Conservation (phyloP, 2,329 filamentous ascomycete species). For the Hymenoscyphus linearis region DNA sequence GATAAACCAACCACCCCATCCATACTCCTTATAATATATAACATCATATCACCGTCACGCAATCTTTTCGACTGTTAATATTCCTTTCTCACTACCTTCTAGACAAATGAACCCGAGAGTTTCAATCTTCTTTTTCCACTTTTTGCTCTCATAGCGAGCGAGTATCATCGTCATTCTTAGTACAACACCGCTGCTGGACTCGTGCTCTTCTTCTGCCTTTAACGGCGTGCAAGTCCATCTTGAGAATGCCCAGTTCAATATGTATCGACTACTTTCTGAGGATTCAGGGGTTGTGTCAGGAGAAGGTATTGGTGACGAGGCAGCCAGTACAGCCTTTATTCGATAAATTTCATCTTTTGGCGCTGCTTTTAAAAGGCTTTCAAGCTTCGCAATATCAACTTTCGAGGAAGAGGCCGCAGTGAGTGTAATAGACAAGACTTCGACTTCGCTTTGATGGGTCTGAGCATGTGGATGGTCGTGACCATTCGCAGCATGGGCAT, state of each 20-base stretch:
- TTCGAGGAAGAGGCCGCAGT: constrained; percentile 37
- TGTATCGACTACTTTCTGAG: constrained; percentile 55
- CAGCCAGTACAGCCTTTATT: constrained; percentile 69
- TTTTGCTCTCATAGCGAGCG: constrained; percentile 65
- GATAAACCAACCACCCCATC: not conserved
- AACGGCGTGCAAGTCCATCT: constrained; percentile 83
- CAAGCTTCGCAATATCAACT: constrained; percentile 57
- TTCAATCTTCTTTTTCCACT: constrained; percentile 72
- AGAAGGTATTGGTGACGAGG: constrained; percentile 41
- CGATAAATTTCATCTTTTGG: constrained; percentile 94
- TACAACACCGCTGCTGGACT: constrained; percentile 48
- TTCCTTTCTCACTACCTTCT: constrained; percentile 41
- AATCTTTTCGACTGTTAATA: constrained; percentile 43
- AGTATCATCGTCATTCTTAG: constrained; percentile 73
- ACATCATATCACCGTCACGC: constrained; percentile 5
- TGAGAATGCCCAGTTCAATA: constrained; percentile 97
- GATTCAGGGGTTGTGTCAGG: constrained; percentile 42
- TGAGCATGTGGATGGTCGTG: constrained; percentile 42
- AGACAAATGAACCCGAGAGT: constrained; percentile 48
- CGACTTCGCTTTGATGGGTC: constrained; percentile 75
- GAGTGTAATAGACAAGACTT: constrained; percentile 80
- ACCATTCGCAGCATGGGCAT: constrained; percentile 46
- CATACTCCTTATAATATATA: not conserved
- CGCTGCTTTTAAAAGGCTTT: constrained; percentile 62
- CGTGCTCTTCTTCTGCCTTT: constrained; percentile 44